These are phyloP conservation scores for Naganishia cerealis DNA, from an alignment of 1,284 basidiomycete genomes.

Conservation along the genomic window DNA sequence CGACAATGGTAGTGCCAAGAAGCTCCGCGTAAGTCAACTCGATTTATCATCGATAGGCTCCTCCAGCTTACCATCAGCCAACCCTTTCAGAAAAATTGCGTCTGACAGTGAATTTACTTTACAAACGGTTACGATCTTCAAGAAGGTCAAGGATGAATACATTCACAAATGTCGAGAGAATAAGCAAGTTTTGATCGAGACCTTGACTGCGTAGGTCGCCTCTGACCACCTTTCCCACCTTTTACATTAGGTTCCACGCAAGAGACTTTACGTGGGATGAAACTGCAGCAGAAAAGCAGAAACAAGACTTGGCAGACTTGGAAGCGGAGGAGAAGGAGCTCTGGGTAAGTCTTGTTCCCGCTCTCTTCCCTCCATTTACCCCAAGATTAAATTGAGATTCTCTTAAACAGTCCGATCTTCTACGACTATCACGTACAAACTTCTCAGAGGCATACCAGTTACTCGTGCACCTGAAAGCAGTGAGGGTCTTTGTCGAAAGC, in stretches of 20 bases:
- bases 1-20: slow-evolving; percentile 91
- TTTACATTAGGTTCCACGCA: slow-evolving; percentile 69
- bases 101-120: slow-evolving; percentile 87
- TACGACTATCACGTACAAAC: slow-evolving; percentile 89
- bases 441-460: slow-evolving; percentile 97
- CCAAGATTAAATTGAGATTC: background rate
- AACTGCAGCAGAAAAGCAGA: slow-evolving; percentile 76
- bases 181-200: slow-evolving; percentile 62
- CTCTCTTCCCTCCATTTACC: background rate
- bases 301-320: slow-evolving; percentile 75
- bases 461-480: slow-evolving; percentile 87
- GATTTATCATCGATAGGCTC: background rate
- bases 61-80: background rate
- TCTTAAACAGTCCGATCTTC: slow-evolving; percentile 74
- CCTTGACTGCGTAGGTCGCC: background rate
- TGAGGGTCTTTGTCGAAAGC: slow-evolving; percentile 90
- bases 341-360: slow-evolving; percentile 67
- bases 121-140: slow-evolving; percentile 86
- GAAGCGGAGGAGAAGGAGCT: slow-evolving; percentile 91
- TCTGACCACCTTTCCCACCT: background rate
- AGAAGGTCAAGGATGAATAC: slow-evolving; percentile 87
- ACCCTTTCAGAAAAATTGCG: slow-evolving; percentile 60
- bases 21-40: slow-evolving; percentile 69
- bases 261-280: slow-evolving; percentile 94
- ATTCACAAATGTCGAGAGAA: slow-evolving; percentile 91